Base-by-base conservation (phyloP, 1,284 basidiomycete species). In the Sanghuangporus sanghuang region DNA sequence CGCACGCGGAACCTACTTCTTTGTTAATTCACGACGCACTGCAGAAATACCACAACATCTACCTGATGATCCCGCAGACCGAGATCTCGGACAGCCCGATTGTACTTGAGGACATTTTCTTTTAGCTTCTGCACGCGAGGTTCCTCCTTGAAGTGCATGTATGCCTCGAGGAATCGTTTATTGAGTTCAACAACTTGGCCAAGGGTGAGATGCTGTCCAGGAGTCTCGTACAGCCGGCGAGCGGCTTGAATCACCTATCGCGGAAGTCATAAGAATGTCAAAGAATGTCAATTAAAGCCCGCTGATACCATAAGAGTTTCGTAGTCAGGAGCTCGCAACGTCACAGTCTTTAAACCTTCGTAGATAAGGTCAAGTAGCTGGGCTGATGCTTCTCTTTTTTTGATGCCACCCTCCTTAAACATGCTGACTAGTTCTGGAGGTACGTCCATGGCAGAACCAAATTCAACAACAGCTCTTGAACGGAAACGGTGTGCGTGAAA, bases 21-120 rank as follows among this genome's bases (percentile, higher is more conserved):
- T 61, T 62, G 14, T 36, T 46, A 39, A 39, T 44, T 38, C 32
- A 49, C 39, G 23, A 54, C 14, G 21, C 38, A 32, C 5, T 12
- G 49, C 14, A 40, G n/a, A 27, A 14, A 18, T 6, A n/a, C 36
- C 8, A 54, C 27, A 21, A 16, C 40, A 68, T 73, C 64, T 68
- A 95, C 96, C 80, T 99, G 97, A 73, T 99, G 97, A 74, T 99
- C 97, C 61, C 95, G 90, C 64, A 99, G 80, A n/a, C 97, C 97
- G 66, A 99, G 83, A 77, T 98, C 95, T 52, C 90, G 84, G 48
- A 99, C 81, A 59, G 90, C 80, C 65, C 94, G 90, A 74, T 99
- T 99, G 75, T 99, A 99, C 67, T 90, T 90, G 48, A 96, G 79
- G n/a, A 99, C 93, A 67, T 94, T 88, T 55, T 80, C 80, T 55